Evolutionary conservation across 192 early-diverging fungal genomes (phyloP), one percentile per base, ranked within the genome.

Genomic region (Backusella westeae): DNA sequence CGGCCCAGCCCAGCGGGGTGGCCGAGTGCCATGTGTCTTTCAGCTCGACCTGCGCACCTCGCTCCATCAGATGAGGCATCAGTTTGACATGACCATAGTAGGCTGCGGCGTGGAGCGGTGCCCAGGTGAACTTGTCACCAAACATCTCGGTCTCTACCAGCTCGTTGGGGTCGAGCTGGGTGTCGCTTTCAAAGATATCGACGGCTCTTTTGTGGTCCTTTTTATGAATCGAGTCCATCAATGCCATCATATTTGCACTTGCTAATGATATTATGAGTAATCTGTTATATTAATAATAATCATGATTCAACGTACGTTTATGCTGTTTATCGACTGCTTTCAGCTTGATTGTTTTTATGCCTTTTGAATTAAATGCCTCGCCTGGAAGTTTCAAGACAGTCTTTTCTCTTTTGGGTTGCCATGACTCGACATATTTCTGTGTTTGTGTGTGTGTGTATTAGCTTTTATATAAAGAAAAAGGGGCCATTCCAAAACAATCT

Each of bases 1-100:
- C 94, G 8, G 95, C 95, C 96, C 96, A 98, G 0, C 92, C 93
- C n/a, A 98, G 82, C n/a, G 96, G 92, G 38, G 90, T 89, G 3
- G 90, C 94, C 14, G 83, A 83, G 77, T 96, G 92, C 91, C 94
- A 92, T 2, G 95, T 95, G 81, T 98, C 96, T 12, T 90, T 80
- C 1, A 94, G 74, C 74, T 97, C 94, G 15, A 97, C 82, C 65
- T 96, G 81, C 4, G 93, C 96, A 14, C 93, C 93, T 53, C 89
- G 82, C 1, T 88, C 88, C 76, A 96, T 87, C 10, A 98, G 87
- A 29, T 87, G 76, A 66, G 87, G 82, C 14, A 92, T 82, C 8
- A 95, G 84, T 44, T 93, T 90, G 26, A 85, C 78, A 32, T 91
- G 80, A 6, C 95, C 95, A 80, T 90, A 93, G 81, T 93, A 98